These are phyloP conservation scores for peach (Prunus persica) DNA, from an alignment of 306 rosid species.

Conservation along the genomic window Prunus_persica_NCBIv2 NC_034009.1:35176501-35177000, in stretches of 20 bases:
- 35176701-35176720: neutral
- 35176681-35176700: neutral
- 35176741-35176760: neutral
- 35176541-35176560: neutral
- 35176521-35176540: neutral
- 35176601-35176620: too few relatives aligned
- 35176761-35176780: neutral
- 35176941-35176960: slow-evolving; percentile 35
- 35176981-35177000: slow-evolving; percentile 3
- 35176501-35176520: neutral
- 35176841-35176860: neutral
- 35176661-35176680: neutral
- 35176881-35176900: neutral
- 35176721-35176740: neutral
- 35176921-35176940: slow-evolving; percentile 39
- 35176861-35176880: neutral
- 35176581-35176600: too few relatives aligned
- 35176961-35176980: slow-evolving; percentile 40
- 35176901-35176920: neutral
- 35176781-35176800: neutral
- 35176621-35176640: neutral
- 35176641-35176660: neutral
- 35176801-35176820: neutral
- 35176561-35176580: neutral
- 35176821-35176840: neutral